Base-by-base conservation (phyloP, 2,329 filamentous ascomycete species). In the Sporothrix euskadiensis region DNA sequence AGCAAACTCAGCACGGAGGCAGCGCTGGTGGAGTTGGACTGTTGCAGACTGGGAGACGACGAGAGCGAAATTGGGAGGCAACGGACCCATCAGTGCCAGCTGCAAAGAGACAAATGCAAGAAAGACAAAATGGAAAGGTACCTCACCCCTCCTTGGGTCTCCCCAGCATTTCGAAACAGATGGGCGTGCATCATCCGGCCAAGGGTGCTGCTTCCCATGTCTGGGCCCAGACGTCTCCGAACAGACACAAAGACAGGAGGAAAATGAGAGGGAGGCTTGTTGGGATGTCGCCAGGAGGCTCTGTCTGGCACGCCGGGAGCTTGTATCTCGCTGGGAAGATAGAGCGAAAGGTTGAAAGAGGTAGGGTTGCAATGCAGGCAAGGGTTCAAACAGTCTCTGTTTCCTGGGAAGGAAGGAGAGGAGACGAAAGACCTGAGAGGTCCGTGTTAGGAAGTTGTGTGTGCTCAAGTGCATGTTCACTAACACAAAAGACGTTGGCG, bases 161-260 rank as follows among this genome's bases (percentile, higher is more conserved):
- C 69, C 39, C 68, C 68, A 57, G n/a, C n/a, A 73, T 80, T 73
- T 83, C 82, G 83, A 84, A 84, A 84, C 83, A 81, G 75, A 77
- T 78, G 77, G 68, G 75, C 80, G 78, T 76, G 77, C 79, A 80
- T 78, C 78, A 80, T 80, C 80, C 79, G 79, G 79, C 79, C 78
- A 79, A 80, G 76, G 77, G 76, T 39, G 30, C 22, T 30, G 14
- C 26, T 12, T 44, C 74, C 76, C 75, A 77, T 77, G 76, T 74
- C 78, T 78, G 79, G 78, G 75, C 76, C 76, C 75, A 75, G 76
- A 75, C 75, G 75, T 76, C 78, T 79, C 80, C 79, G 79, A 59
- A 32, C n/a, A 32, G 35, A 56, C 30, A 32, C 26, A 56, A 49
- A 44, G 35, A 65, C 9, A 26, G 26, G 61, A 65, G 35, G 41